Evolutionary conservation across 805 yeast genomes (phyloP).

Genomic region (Ogataea pilisensis): DNA sequence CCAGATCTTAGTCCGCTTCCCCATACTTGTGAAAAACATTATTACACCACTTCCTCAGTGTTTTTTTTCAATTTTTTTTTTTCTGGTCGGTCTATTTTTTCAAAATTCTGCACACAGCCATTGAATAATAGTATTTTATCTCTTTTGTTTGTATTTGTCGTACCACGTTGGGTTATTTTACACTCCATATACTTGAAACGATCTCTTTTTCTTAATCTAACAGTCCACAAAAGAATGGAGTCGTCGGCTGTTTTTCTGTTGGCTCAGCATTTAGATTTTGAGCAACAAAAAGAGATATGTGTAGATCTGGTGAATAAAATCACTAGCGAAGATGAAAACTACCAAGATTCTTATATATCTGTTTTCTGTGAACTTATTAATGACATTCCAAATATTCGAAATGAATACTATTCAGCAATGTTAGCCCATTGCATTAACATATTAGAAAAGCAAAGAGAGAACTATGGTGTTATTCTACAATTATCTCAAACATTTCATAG

Average conservation of each 20-base stretch:
- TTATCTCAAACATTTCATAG: conserved; percentile 31
- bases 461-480: conserved; percentile 11
- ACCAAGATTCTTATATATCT: conserved; percentile 5
- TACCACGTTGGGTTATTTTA: too few species aligned
- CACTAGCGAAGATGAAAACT: neutral
- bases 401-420: conserved; percentile 5
- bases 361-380: conserved; percentile 20
- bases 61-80: neutral
- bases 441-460: conserved; percentile 1
- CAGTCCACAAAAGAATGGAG: conserved; percentile 3
- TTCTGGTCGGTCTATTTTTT: neutral
- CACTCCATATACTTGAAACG: too few species aligned
- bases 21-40: neutral
- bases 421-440: conserved; percentile 4
- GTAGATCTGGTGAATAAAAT: conserved; percentile 2
- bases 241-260: conserved; percentile 9
- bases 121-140: neutral
- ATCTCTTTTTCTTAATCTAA: too few species aligned
- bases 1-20: too few species aligned
- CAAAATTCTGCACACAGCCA: too few species aligned
- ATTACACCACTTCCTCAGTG: neutral
- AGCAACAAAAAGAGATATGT: conserved; percentile 11
- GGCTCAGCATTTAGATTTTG: conserved; percentile 9
- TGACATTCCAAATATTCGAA: conserved; percentile 7
- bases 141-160: too few species aligned